These are phyloP conservation scores for Camellia oleifera DNA, from an alignment of 179 eudicot species.

Conservation along the genomic window DNA sequence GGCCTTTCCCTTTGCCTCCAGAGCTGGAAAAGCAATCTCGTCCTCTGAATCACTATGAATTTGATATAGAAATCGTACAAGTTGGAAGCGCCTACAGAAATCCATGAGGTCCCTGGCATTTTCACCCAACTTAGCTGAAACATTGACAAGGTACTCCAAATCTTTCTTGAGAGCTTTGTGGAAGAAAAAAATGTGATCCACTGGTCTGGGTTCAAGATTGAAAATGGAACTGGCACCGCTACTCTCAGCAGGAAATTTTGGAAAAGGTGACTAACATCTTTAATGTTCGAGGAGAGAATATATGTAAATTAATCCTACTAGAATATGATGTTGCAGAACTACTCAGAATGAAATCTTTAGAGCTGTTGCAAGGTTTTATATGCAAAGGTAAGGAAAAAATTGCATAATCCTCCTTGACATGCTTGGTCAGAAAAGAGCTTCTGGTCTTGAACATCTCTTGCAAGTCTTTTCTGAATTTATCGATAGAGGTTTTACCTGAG, in stretches of 20 bases:
- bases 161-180: slow-evolving; percentile 91
- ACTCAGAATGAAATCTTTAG: slow-evolving; percentile 4
- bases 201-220: slow-evolving; percentile 59
- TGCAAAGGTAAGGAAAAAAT: slow-evolving; percentile 10
- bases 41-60: slow-evolving; percentile 90
- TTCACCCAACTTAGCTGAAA: slow-evolving; percentile 53
- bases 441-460: slow-evolving; percentile 59
- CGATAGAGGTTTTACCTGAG: slow-evolving; percentile 70
- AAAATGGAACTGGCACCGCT: slow-evolving; percentile 20
- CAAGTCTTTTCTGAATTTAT: slow-evolving; percentile 47
- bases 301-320: slow-evolving; percentile 40
- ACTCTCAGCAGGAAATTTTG: slow-evolving; percentile 27
- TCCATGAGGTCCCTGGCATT: slow-evolving; percentile 46
- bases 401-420: slow-evolving; percentile 27
- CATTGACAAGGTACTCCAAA: slow-evolving; percentile 57
- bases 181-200: slow-evolving; percentile 73
- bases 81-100: slow-evolving; percentile 51
- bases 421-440: slow-evolving; percentile 44
- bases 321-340: slow-evolving; percentile 35
- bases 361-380: slow-evolving; percentile 20
- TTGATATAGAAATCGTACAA: slow-evolving; percentile 49
- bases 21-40: slow-evolving; percentile 83
- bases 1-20: slow-evolving; percentile 68
- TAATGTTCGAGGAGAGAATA: slow-evolving; percentile 41
- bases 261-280: slow-evolving; percentile 29